These are phyloP conservation scores for Trichosporon asahii DNA, from an alignment of 1,284 basidiomycete genomes.

Conservation along the genomic window DNA sequence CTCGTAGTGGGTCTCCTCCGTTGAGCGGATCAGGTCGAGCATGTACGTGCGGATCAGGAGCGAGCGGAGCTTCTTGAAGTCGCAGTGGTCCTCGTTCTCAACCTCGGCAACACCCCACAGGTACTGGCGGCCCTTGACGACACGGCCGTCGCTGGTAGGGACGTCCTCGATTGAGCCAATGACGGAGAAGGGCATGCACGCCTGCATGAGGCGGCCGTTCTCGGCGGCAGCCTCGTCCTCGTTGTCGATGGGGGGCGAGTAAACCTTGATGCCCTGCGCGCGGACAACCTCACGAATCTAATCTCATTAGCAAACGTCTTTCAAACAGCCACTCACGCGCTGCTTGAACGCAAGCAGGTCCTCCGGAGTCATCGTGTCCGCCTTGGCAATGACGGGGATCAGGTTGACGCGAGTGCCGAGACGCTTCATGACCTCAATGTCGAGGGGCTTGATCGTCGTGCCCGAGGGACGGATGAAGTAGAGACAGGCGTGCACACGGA, in stretches of 20 bases:
- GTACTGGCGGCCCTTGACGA: conserved; percentile 96
- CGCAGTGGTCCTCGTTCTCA: conserved; percentile 66
- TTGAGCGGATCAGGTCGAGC: conserved; percentile 94
- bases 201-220: conserved; percentile 75
- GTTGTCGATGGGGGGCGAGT: conserved; percentile 84
- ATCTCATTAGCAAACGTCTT: conserved; percentile 2
- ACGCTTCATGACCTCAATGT: conserved; percentile 99
- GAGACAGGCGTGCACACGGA: conserved; percentile 93
- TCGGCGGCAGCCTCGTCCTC: conserved; percentile 88
- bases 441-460: conserved; percentile 96
- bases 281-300: conserved; percentile 85
- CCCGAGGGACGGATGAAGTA: conserved; percentile 97
- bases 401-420: conserved; percentile 93
- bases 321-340: conserved; percentile 60
- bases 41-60: conserved; percentile 97
- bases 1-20: conserved; percentile 96
- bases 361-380: conserved; percentile 90
- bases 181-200: conserved; percentile 96
- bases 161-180: conserved; percentile 97
- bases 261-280: conserved; percentile 91
- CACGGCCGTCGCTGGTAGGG: conserved; percentile 80
- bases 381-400: conserved; percentile 96
- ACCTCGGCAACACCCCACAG: conserved; percentile 99
- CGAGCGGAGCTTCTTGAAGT: conserved; percentile 96
- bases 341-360: conserved; percentile 92